Base-by-base conservation (phyloP, 768 basidiomycete species). In the Filobasidium floriforme region DNA sequence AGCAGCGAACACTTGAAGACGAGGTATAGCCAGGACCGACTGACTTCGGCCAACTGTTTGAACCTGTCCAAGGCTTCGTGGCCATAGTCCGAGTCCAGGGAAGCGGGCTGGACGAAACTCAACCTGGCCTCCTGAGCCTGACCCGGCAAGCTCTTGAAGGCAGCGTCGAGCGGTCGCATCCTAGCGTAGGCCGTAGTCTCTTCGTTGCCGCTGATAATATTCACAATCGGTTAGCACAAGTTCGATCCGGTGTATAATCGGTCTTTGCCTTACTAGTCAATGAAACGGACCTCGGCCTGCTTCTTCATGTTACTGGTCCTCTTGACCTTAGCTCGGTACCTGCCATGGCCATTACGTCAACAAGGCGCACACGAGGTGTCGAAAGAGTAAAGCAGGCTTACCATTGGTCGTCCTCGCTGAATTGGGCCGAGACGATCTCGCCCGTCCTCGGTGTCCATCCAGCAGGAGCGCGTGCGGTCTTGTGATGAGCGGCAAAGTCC, bases 41-140 rank as follows among this genome's bases (percentile, higher is more conserved):
- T 61, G 44, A 80, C 80, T 79, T 92, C 92, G 70, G 88, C 89
- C 22, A 92, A 81, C 18, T 83, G 78, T 28, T 87, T 85, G 86
- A 97, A 97, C 60, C 89, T 87, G 60, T 90, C 88, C 59, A 92
- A 76, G 3, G 93, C 89, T 66, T 97, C 94, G 0, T 80, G 74
- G 60, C 88, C 85, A 79, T 98, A 96, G 67, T 99, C 96, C 77
- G 87, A 92, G 10, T 88, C 86, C 10, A 85, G 80, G 19, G 85
- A 85, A 22, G 87, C 86, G 41, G 94, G 84, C 76, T 89, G 90
- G 68, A 98, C 82, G 76, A 98, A 97, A 75, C 92, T 91, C 61
- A 96, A 83, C 40, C 90, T 88, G 28, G 94, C 93, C 49, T 98
- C 94, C 66, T 91, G 90, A 9, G 94, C 94, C 78, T 98, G 93